Base-by-base conservation (phyloP, 257 asterid genomes). In the Fraxinus cuspidata region DNA sequence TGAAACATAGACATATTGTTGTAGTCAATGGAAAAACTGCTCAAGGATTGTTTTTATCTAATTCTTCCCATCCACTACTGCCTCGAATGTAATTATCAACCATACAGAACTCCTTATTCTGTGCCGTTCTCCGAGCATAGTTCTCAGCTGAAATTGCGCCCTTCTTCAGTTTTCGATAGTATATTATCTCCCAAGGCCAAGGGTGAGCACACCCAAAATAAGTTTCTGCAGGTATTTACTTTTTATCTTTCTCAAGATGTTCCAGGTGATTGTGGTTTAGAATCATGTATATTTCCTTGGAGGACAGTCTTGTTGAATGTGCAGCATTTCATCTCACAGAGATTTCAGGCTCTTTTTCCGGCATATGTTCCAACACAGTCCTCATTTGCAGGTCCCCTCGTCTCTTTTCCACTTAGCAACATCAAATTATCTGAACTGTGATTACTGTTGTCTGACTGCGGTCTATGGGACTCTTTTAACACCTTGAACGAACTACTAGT, bases 151-250 rank as follows among this genome's bases (percentile, higher is more conserved):
- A 88, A 72, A 87, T 80, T 23, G 81, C 79, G 3, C 92, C 94
- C 77, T 86, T 88, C 21, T 75, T 85, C 78, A 82, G 81, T 74
- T 86, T 82, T 79, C 93, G 77, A 32, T 85, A 89, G 68, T 85
- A 92, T 49, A 90, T 81, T 40, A 88, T 83, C 71, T 84, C 89
- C 90, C 95, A 88, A 64, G 97, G 93, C 92, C 95, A 91, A 13
- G 79, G 74, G 38, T 95, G 86, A 70, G 92, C 90, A 60, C 89
- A 88, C 78, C 96, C 92, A 42, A 92, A 88, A 69, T 70, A 47
- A 15, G n/a, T 47, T 6, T 87, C 93, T 72, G 82, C 84, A 25
- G 86, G 60, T 21, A 85, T 34, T 74, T 82, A 81, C 74, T 77
- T 83, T 70, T 81, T 86, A 44, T 69, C 81, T 78, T 80, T 73